Evolutionary conservation across 768 basidiomycete species (phyloP).

Genomic region (Boletus bicolor): DNA sequence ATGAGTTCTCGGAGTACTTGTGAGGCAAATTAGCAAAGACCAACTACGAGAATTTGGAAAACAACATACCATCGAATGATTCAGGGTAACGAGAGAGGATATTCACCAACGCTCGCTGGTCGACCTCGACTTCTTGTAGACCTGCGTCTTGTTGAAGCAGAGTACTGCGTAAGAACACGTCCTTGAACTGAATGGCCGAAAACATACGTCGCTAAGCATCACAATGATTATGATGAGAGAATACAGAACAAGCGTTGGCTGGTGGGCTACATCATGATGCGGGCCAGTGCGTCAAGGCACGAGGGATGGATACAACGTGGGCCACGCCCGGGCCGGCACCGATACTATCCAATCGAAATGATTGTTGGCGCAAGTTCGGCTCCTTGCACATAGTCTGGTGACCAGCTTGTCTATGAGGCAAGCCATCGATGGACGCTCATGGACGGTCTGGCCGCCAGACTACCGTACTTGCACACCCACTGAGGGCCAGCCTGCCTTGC

Average conservation of each 20-base stretch:
- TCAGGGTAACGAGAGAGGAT: conserved; percentile 19
- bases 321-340: too few species aligned
- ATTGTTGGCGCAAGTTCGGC: too few species aligned
- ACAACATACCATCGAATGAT: conserved; percentile 4
- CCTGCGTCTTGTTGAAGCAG: not conserved
- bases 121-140: conserved; percentile 14
- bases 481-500: too few species aligned
- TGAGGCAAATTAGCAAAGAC: not conserved
- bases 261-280: not conserved
- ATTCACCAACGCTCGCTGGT: conserved; percentile 15
- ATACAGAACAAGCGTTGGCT: not conserved
- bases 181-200: too few species aligned
- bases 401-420: too few species aligned
- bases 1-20: conserved; percentile 50
- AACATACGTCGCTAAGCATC: not conserved
- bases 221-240: not conserved
- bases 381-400: too few species aligned
- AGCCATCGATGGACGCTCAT: too few species aligned
- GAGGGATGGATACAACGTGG: too few species aligned
- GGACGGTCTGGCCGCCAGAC: too few species aligned
- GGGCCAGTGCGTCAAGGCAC: not conserved
- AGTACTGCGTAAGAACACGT: not conserved
- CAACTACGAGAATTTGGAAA: not conserved
- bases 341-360: too few species aligned
- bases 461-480: too few species aligned